phyloP scores from a whole-genome alignment of 2,329 filamentous ascomycete genomes.

The Ophiocordyceps camponoti-rufipedis region DNA sequence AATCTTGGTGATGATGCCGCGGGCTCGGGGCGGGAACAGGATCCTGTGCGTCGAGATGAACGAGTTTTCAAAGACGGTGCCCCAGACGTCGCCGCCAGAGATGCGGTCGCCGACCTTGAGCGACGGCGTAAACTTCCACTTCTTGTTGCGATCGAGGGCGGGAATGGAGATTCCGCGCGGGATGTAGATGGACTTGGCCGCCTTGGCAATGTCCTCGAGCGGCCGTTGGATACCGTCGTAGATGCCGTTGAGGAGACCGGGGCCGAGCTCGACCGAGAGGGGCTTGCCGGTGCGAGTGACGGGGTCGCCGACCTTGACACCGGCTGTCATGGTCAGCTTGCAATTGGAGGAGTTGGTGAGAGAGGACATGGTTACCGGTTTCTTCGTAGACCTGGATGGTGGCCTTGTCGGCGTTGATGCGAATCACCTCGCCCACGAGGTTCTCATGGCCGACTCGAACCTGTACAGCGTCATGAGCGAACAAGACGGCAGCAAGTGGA shows the following conservation, averaged over 20 bases:
- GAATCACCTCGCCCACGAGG: slow-evolving; percentile 93
- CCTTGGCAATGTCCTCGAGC: slow-evolving; percentile 62
- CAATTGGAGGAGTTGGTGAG: background rate
- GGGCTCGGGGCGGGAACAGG: slow-evolving; percentile 71
- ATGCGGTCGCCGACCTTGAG: slow-evolving; percentile 96
- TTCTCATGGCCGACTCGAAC: slow-evolving; percentile 84
- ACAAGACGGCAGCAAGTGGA: background rate
- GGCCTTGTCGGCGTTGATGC: slow-evolving; percentile 86
- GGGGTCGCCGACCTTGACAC: slow-evolving; percentile 89
- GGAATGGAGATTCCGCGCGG: slow-evolving; percentile 82
- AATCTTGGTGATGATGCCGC: slow-evolving; percentile 84
- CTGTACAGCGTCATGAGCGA: slow-evolving; percentile 23
- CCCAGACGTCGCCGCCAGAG: slow-evolving; percentile 90
- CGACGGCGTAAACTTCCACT: slow-evolving; percentile 88
- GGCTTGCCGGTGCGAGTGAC: slow-evolving; percentile 85
- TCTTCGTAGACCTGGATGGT: slow-evolving; percentile 99
- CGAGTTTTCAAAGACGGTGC: slow-evolving; percentile 88
- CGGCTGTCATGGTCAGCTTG: slow-evolving; percentile 37
- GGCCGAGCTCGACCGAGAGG: slow-evolving; percentile 89
- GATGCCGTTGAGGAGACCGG: slow-evolving; percentile 95
- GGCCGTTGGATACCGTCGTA: slow-evolving; percentile 98
- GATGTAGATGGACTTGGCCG: slow-evolving; percentile 85
- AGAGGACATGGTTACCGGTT: slow-evolving; percentile 46
- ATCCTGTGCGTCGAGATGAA: slow-evolving; percentile 89
- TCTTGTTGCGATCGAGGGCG: slow-evolving; percentile 74